Conservation (phyloP, 176 grass and related monocot genomes). For the Panicum miliaceum region DNA sequence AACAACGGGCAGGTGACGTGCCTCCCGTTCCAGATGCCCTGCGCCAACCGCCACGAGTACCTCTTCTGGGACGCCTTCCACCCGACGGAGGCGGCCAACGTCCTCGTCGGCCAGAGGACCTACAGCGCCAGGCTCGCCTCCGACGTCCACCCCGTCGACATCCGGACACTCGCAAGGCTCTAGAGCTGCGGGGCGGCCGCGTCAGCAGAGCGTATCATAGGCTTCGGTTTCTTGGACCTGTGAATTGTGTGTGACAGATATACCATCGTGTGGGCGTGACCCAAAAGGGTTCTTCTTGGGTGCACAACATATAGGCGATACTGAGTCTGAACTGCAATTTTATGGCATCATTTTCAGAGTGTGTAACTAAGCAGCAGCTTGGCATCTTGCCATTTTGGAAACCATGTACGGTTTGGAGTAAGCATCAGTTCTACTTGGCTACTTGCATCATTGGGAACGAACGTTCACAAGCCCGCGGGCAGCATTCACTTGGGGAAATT, state of each 20-base stretch:
- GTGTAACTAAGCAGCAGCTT: no score
- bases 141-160: constrained; percentile 75
- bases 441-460: no score
- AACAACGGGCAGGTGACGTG: constrained; percentile 98
- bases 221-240: background rate
- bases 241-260: background rate
- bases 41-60: constrained; percentile 67
- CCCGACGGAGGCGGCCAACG: constrained; percentile 72
- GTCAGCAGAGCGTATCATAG: no score
- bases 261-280: no score
- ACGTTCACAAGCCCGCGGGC: no score
- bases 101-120: constrained; percentile 64
- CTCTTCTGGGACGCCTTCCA: constrained; percentile 98
- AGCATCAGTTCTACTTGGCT: no score
- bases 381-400: no score
- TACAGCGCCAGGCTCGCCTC: constrained; percentile 62
- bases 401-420: background rate
- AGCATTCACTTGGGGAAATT: background rate
- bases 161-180: constrained; percentile 52
- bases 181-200: no score
- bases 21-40: constrained; percentile 80
- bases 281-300: no score
- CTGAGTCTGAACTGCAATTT: no score
- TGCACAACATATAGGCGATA: no score
- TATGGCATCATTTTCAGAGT: no score